Percentiles rank a stretch among this genome's conserved stretches.
These are phyloP conservation scores for Saturnispora dispora DNA, from an alignment of 805 yeast genomes.

Conservation along the genomic window DNA sequence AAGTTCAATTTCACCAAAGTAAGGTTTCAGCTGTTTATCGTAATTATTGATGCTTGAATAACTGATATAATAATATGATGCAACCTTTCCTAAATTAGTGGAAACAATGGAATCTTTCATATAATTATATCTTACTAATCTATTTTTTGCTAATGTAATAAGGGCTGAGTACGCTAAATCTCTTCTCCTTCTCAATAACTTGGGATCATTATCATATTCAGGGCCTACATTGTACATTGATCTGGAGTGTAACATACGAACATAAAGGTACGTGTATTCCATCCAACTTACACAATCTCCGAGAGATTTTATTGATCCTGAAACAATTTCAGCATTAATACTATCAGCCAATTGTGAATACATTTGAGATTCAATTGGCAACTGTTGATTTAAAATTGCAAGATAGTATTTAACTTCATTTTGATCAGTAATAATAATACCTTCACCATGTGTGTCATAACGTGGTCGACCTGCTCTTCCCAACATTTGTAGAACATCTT, in stretches of 20 bases:
- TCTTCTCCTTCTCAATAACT: conserved; percentile 43
- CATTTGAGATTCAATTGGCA: conserved; percentile 87
- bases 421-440: conserved; percentile 83
- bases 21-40: conserved; percentile 52
- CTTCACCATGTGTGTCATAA: conserved; percentile 87
- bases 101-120: conserved; percentile 39
- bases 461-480: conserved; percentile 98
- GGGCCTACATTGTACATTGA: conserved; percentile 66
- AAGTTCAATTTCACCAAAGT: conserved; percentile 62
- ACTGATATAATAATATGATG: conserved; percentile 79
- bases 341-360: conserved; percentile 61
- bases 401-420: conserved; percentile 80
- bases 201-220: conserved; percentile 44
- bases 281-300: conserved; percentile 77
- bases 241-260: conserved; percentile 71
- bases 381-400: conserved; percentile 82
- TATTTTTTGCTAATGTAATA: conserved; percentile 41
- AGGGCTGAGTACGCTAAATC: conserved; percentile 77
- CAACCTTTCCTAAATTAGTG: conserved; percentile 71
- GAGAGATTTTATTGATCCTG: conserved; percentile 52
- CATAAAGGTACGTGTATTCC: conserved; percentile 65
- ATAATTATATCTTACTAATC: conserved; percentile 52
- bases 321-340: conserved; percentile 78
- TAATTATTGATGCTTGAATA: conserved; percentile 65
- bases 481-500: conserved; percentile 92